Base-by-base conservation (phyloP, 1,284 basidiomycete genomes). In the Filobasidium uniguttulatum region DNA sequence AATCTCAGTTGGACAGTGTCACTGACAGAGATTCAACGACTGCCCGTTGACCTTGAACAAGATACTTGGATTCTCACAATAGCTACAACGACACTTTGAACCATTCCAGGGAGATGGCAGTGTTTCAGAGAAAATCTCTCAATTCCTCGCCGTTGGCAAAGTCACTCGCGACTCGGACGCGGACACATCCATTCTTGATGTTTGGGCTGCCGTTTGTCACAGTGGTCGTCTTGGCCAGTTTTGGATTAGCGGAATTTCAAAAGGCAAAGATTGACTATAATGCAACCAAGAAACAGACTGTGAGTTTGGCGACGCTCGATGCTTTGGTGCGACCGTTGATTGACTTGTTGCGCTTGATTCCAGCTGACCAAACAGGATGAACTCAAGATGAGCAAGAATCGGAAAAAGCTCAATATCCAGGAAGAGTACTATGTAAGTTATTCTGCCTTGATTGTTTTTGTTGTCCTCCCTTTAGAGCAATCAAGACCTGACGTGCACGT, bases 381-480 rank as follows among this genome's bases (percentile, higher is more conserved):
- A 60, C 72, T 94, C 38, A 78, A 82, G 3, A 75, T 96, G 67
- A 77, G 80, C 57, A 80, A 77, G 69, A 78, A 82, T 44, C 75
- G 85, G 66, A 85, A 84, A 71, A 83, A 80, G 71, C 81, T 97
- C 53, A 90, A 97, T 66, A 83, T 96, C 22, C 72, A 87, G 44
- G 91, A 96, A 67, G 93, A 96, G 66, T 97, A 97, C 70, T 97
- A 83, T 64, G 88, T 91, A 71, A 68, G 86, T 80, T 19, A 7
- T 19, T 15, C 17, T 17, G 10, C 10, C 20, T 38, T 17, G 17
- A 29, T 29, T 15, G 1, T 23, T 29, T n/a, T 9, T 8, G 19
- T n/a, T 41, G 14, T 23, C 9, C 29, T 35, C 23, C 14, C 46
- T 26, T 10, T n/a, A n/a, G n/a, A n/a, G n/a, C n/a, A n/a, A n/a